Percentiles rank a stretch among this genome's conserved stretches.
phyloP scores from a whole-genome alignment of 1,284 basidiomycete genomes.

The Cryptococcus sp. region DNA sequence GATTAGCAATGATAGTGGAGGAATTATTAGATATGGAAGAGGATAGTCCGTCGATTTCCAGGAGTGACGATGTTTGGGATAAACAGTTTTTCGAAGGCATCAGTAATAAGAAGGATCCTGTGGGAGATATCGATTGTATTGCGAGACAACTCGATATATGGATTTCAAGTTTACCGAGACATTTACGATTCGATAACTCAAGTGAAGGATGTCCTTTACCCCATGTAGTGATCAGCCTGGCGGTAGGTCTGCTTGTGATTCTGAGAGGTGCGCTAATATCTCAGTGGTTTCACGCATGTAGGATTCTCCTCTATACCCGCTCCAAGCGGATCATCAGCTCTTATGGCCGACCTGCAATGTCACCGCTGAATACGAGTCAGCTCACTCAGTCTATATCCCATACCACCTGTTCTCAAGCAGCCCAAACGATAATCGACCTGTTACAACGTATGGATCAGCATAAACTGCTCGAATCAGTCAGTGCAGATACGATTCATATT shows the following conservation, averaged over 20 bases:
- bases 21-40: slow-evolving; percentile 37
- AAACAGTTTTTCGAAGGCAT: slow-evolving; percentile 1
- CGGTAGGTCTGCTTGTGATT: slow-evolving; percentile 8
- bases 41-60: slow-evolving; percentile 7
- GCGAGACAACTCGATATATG: slow-evolving; percentile 27
- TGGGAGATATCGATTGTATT: slow-evolving; percentile 16
- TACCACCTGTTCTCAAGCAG: slow-evolving; percentile 31
- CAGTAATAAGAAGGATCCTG: not conserved
- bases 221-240: slow-evolving; percentile 34
- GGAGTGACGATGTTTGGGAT: slow-evolving; percentile 6
- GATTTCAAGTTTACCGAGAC: slow-evolving; percentile 20
- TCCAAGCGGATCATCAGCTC: slow-evolving; percentile 22
- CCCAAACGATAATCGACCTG: slow-evolving; percentile 32
- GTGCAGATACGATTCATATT: slow-evolving; percentile 41
- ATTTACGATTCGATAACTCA: slow-evolving; percentile 22
- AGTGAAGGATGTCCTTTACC: slow-evolving; percentile 25
- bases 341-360: not conserved
- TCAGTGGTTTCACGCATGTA: slow-evolving; percentile 38
- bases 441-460: slow-evolving; percentile 31
- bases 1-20: slow-evolving; percentile 40
- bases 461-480: slow-evolving; percentile 30
- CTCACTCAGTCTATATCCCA: not conserved
- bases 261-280: not conserved
- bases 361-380: not conserved
- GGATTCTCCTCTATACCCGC: slow-evolving; percentile 37